A percentile compares a stretch with the other conserved stretches of the same genome.
These are phyloP conservation scores for Quercus gilva DNA, from an alignment of 306 rosid species.

Conservation along the genomic window DNA sequence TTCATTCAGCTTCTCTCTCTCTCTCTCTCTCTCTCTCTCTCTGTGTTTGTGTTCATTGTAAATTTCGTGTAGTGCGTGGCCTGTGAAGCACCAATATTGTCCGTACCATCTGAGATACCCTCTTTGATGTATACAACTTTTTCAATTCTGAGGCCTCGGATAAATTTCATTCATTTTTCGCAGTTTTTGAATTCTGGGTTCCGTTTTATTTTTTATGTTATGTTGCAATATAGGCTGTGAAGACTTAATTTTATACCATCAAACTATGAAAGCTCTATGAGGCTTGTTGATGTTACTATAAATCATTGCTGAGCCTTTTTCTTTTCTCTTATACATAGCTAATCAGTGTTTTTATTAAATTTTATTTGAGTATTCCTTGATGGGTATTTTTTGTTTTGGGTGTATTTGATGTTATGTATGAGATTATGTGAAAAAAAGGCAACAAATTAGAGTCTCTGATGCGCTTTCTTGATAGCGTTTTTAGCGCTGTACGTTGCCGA, in stretches of 20 bases:
- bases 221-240: constrained; percentile 41
- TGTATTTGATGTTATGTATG: no score
- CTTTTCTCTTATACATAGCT: not conserved
- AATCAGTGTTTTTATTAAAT: no score
- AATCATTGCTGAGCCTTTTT: constrained; percentile 48
- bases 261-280: constrained; percentile 76
- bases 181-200: not conserved
- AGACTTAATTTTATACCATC: constrained; percentile 67
- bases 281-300: constrained; percentile 68
- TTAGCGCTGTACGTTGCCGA: constrained; percentile 98
- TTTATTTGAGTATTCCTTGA: not conserved
- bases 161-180: no score
- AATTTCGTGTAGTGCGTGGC: not conserved
- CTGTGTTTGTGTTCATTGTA: not conserved
- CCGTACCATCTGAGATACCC: constrained; percentile 44
- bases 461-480: constrained; percentile 44
- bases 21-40: no score
- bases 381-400: not conserved
- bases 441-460: constrained; percentile 96
- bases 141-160: constrained; percentile 38
- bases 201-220: not conserved
- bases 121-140: constrained; percentile 6
- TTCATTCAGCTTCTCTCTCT: not conserved
- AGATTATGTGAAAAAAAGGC: constrained; percentile 33
- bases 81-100: constrained; percentile 48